Conservation (phyloP, 768 basidiomycete genomes). For the Lentinula sp. region DNA sequence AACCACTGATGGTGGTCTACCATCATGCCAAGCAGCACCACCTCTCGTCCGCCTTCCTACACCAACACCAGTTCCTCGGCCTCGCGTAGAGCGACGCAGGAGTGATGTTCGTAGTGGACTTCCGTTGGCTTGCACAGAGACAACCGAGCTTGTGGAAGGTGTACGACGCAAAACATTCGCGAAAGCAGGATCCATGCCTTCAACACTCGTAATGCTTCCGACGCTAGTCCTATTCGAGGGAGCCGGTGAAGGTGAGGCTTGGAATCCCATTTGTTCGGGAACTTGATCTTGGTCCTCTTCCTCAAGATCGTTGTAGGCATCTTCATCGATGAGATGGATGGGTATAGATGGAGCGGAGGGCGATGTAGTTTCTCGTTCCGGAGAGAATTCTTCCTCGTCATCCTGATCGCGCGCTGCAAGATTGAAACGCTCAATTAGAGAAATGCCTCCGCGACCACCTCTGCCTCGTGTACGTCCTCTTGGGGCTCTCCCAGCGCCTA, state of each 20-base stretch:
- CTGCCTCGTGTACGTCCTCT: constrained; percentile 13
- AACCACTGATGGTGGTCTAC: constrained; percentile 64
- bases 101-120: constrained; percentile 61
- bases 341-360: constrained; percentile 28
- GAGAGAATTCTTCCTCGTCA: neutral
- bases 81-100: constrained; percentile 43
- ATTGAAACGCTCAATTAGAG: constrained; percentile 31
- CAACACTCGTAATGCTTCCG: constrained; percentile 28
- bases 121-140: constrained; percentile 21
- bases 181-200: constrained; percentile 85
- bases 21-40: constrained; percentile 64
- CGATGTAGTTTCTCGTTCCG: constrained; percentile 10
- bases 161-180: constrained; percentile 69
- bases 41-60: constrained; percentile 52
- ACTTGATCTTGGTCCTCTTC: constrained; percentile 22
- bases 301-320: constrained; percentile 13
- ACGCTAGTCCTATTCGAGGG: constrained; percentile 57
- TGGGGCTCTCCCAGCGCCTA: neutral
- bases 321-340: constrained; percentile 17
- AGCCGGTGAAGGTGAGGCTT: constrained; percentile 29
- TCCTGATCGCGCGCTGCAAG: constrained; percentile 16
- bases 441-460: constrained; percentile 22
- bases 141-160: constrained; percentile 35
- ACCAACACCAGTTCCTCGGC: constrained; percentile 27
- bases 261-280: constrained; percentile 16